Evolutionary conservation across 768 basidiomycete species (phyloP).

Genomic region (Termitomyces titanicus): DNA sequence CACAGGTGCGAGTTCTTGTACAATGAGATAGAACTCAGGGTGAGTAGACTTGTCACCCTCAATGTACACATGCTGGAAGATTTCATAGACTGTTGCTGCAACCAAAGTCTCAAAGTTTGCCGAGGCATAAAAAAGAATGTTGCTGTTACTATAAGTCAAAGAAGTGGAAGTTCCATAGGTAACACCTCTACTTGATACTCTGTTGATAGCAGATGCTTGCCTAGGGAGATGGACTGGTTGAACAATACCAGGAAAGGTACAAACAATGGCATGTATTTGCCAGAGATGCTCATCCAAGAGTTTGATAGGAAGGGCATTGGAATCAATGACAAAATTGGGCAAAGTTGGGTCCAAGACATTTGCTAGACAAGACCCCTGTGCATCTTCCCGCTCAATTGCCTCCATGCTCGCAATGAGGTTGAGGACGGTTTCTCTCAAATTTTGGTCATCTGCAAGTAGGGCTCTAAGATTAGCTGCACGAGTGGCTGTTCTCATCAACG

Average conservation of each 20-base stretch:
- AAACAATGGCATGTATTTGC: neutral
- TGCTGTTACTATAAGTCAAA: neutral
- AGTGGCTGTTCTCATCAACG: neutral
- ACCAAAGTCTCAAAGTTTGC: neutral
- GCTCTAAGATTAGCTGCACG: neutral
- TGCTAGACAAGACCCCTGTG: neutral
- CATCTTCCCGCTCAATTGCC: neutral
- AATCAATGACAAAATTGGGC: neutral
- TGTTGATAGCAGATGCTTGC: neutral
- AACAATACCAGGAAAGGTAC: neutral
- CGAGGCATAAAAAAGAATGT: too few relatives aligned
- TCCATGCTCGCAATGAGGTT: neutral
- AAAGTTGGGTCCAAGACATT: neutral
- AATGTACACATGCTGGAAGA: too few relatives aligned
- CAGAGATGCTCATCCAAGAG: neutral
- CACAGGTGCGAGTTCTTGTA: neutral
- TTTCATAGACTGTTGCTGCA: slow-evolving; percentile 3
- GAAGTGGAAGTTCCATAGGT: slow-evolving; percentile 9
- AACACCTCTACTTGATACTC: slow-evolving; percentile 7
- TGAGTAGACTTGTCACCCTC: too few relatives aligned
- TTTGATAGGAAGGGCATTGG: neutral
- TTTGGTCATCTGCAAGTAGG: neutral
- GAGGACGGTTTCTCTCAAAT: neutral
- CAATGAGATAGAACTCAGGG: slow-evolving; percentile 2
- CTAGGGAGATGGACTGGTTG: too few relatives aligned